A percentile compares a stretch with the other conserved stretches of the same genome.
phyloP scores from a whole-genome alignment of 2,329 filamentous ascomycete genomes.

The Aspergillus viridinutans region DNA sequence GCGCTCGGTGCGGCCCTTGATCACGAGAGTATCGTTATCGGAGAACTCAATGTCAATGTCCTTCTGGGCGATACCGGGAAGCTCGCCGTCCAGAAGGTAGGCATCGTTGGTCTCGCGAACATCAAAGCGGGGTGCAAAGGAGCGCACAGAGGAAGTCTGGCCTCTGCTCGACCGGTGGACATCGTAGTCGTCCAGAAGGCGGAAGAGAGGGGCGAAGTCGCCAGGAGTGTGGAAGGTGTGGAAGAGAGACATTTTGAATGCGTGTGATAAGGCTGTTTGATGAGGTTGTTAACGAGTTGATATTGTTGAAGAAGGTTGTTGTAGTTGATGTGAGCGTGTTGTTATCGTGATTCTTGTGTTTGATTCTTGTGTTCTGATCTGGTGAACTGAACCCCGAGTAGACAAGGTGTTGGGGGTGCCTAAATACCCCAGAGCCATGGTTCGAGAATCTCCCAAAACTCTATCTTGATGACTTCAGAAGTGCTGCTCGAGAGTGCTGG shows the following conservation, averaged over 20 bases:
- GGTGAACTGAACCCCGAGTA: slow-evolving; percentile 5
- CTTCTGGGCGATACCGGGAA: slow-evolving; percentile 46
- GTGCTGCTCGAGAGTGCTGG: neutral
- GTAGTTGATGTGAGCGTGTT: neutral
- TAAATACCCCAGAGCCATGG: slow-evolving; percentile 16
- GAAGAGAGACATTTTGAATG: slow-evolving; percentile 34
- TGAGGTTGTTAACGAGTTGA: neutral
- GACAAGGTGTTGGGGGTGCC: slow-evolving; percentile 4
- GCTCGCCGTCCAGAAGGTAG: slow-evolving; percentile 47
- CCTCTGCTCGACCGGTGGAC: slow-evolving; percentile 28
- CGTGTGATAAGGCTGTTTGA: neutral
- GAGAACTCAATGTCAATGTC: slow-evolving; percentile 47
- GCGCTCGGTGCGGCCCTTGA: slow-evolving; percentile 43
- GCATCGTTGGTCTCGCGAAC: slow-evolving; percentile 42
- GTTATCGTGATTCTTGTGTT: slow-evolving; percentile 4
- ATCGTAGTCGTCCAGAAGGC: slow-evolving; percentile 44
- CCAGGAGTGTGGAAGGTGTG: slow-evolving; percentile 23
- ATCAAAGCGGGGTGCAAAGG: slow-evolving; percentile 46
- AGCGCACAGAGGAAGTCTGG: slow-evolving; percentile 17
- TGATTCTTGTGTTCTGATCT: slow-evolving; percentile 5
- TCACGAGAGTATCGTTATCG: slow-evolving; percentile 44
- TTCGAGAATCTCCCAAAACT: slow-evolving; percentile 13
- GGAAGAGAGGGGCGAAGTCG: slow-evolving; percentile 44
- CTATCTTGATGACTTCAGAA: neutral
- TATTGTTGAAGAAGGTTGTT: neutral